These are phyloP conservation scores for Acorus calamus DNA, from an alignment of 106 monocot species.

Conservation along the genomic window DNA sequence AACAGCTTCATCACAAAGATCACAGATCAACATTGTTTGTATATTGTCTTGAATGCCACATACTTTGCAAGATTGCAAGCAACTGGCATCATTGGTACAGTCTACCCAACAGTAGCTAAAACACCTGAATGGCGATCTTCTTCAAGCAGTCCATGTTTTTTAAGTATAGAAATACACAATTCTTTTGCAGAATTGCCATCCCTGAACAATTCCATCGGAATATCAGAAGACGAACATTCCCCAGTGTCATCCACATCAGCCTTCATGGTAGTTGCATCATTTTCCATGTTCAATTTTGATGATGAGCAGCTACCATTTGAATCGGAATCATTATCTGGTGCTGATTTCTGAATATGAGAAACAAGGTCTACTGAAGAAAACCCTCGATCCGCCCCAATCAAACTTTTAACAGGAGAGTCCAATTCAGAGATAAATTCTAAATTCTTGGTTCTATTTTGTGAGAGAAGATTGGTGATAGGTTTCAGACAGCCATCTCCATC, in stretches of 20 bases:
- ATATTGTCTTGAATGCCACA: slow-evolving; percentile 28
- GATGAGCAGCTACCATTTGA: slow-evolving; percentile 11
- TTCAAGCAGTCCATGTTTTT: slow-evolving; percentile 27
- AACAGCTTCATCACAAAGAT: slow-evolving; percentile 77
- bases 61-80: slow-evolving; percentile 39
- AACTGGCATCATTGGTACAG: slow-evolving; percentile 4
- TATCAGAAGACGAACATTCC: slow-evolving; percentile 22
- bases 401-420: background rate
- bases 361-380: background rate
- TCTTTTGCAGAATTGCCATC: slow-evolving; percentile 27
- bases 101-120: slow-evolving; percentile 5
- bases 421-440: slow-evolving; percentile 4
- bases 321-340: background rate
- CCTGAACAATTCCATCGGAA: background rate
- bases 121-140: background rate
- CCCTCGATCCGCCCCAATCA: background rate
- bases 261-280: slow-evolving; percentile 14
- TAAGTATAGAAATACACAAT: slow-evolving; percentile 37
- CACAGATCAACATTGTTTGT: slow-evolving; percentile 73
- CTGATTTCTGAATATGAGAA: slow-evolving; percentile 4
- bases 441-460: slow-evolving; percentile 1
- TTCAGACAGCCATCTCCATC: slow-evolving; percentile 2
- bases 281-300: slow-evolving; percentile 11
- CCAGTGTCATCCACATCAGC: slow-evolving; percentile 3
- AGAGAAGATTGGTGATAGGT: background rate